Evolutionary conservation across 1,284 basidiomycete species (phyloP).

Genomic region (Malassezia equina): DNA sequence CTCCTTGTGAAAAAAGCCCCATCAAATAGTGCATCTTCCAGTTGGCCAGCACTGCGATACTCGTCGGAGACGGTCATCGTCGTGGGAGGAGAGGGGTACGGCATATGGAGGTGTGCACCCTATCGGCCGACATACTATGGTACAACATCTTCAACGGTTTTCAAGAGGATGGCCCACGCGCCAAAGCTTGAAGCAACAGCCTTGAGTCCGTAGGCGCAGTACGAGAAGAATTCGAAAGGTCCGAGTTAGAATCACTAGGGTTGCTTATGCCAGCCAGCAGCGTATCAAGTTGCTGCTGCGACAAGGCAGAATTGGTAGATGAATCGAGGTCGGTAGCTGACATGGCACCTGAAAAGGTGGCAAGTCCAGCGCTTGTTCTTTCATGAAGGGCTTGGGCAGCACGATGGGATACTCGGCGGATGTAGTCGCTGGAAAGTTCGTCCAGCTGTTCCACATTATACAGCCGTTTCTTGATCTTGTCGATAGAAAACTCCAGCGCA

Average conservation of each 20-base stretch:
- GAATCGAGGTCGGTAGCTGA: background rate
- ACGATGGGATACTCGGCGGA: constrained; percentile 6
- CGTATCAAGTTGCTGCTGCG: constrained; percentile 11
- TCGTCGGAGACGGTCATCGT: background rate
- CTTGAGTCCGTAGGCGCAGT: background rate
- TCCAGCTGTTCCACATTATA: constrained; percentile 12
- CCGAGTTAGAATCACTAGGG: background rate
- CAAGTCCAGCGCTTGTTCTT: constrained; percentile 8
- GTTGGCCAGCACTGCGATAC: background rate
- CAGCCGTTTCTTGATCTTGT: constrained; percentile 8
- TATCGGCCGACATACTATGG: background rate
- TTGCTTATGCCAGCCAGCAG: constrained; percentile 11
- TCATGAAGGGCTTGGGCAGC: constrained; percentile 17
- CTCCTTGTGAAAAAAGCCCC: constrained; percentile 6
- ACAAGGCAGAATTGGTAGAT: background rate
- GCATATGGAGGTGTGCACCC: background rate
- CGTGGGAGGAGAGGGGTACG: background rate
- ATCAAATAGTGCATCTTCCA: constrained; percentile 6
- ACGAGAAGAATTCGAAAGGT: background rate
- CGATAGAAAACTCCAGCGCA: constrained; percentile 27
- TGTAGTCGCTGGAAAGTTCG: constrained; percentile 1
- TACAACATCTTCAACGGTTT: background rate
- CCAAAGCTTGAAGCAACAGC: constrained; percentile 2
- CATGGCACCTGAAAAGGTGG: constrained; percentile 2
- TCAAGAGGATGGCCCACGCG: background rate